Conservation (phyloP, 2,329 filamentous ascomycete species). For the Diaporthe ampelina region DNA sequence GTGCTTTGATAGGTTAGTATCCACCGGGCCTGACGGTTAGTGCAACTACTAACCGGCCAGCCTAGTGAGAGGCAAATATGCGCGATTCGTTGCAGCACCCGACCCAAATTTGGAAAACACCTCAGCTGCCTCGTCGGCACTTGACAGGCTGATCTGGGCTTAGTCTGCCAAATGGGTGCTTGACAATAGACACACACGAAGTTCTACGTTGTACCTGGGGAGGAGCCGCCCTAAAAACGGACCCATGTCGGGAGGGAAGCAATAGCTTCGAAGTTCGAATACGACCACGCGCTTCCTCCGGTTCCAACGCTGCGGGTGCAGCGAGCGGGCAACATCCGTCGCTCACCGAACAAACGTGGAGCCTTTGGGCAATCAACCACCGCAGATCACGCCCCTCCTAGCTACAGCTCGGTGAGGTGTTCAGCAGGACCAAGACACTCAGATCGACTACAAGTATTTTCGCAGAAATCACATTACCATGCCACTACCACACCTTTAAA, state of each 20-base stretch:
- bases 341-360: constrained; percentile 15
- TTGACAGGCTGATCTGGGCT: not conserved
- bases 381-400: constrained; percentile 5
- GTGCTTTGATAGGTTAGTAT: too few species aligned
- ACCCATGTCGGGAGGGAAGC: not conserved
- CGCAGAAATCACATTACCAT: not conserved
- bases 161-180: not conserved
- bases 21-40: too few species aligned
- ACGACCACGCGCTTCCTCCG: constrained; percentile 21
- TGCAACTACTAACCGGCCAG: not conserved
- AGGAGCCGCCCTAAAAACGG: not conserved
- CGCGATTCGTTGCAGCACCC: not conserved
- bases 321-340: constrained; percentile 25
- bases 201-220: not conserved
- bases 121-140: not conserved
- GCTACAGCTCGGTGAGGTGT: not conserved
- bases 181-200: not conserved
- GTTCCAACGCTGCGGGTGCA: not conserved
- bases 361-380: not conserved
- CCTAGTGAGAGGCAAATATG: not conserved
- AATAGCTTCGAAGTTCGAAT: not conserved
- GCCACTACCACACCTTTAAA: too few species aligned
- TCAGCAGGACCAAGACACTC: not conserved
- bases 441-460: not conserved
- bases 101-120: not conserved